Evolutionary conservation across 2,329 filamentous ascomycete genomes (phyloP).

Genomic region (Fusarium nodosum): DNA sequence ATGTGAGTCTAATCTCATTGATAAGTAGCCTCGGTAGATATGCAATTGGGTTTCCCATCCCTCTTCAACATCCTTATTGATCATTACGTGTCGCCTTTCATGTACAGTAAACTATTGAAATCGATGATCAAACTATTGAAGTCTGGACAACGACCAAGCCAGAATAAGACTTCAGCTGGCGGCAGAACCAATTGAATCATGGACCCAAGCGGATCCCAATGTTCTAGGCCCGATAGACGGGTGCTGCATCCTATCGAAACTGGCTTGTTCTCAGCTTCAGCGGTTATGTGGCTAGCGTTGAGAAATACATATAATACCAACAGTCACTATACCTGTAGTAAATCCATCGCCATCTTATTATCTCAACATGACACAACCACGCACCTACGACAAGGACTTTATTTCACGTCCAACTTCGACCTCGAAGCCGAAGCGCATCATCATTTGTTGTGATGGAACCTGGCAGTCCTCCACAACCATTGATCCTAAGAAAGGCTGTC

Average conservation of each 20-base stretch:
- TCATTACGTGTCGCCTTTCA: neutral
- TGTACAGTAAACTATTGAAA: neutral
- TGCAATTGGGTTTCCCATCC: neutral
- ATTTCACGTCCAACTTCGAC: constrained; percentile 5
- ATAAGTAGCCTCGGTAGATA: neutral
- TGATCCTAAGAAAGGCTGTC: constrained; percentile 33
- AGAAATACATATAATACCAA: neutral
- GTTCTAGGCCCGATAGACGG: neutral
- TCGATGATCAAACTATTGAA: neutral
- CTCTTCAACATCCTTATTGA: neutral
- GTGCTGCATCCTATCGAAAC: neutral
- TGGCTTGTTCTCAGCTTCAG: neutral
- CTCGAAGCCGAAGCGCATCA: constrained; percentile 23
- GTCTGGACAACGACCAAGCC: neutral
- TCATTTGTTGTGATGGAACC: constrained; percentile 54
- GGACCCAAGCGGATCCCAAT: neutral
- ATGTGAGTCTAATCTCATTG: neutral
- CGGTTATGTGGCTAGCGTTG: neutral
- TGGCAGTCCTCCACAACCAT: constrained; percentile 44
- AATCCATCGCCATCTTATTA: neutral
- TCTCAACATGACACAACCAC: constrained; percentile 10
- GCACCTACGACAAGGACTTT: constrained; percentile 18
- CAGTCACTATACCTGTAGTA: neutral
- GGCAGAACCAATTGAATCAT: neutral
- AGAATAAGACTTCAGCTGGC: neutral